Conservation (phyloP, 768 basidiomycete species). For the Clavaria fumosa region DNA sequence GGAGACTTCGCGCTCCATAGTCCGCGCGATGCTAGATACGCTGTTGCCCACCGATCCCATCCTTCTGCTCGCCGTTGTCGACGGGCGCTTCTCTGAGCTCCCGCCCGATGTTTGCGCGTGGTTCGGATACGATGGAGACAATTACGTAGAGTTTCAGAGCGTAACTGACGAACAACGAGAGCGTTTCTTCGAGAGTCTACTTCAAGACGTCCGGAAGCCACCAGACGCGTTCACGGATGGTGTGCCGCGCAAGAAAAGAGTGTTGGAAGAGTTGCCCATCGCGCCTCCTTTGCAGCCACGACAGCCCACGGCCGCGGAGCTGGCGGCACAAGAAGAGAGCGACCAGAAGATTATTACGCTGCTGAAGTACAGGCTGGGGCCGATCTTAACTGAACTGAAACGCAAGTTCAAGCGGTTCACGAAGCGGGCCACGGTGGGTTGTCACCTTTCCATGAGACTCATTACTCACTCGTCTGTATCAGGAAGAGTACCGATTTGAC, state of each 20-base stretch:
- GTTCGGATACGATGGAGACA: slow-evolving; percentile 74
- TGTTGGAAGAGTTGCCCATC: slow-evolving; percentile 73
- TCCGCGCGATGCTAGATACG: slow-evolving; percentile 83
- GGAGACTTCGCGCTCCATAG: slow-evolving; percentile 71
- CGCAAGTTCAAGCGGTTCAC: slow-evolving; percentile 86
- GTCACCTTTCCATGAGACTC: too few species aligned
- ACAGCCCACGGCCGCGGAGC: slow-evolving; percentile 64
- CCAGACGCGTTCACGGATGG: slow-evolving; percentile 88
- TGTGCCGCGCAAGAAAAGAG: slow-evolving; percentile 62
- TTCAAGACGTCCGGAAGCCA: slow-evolving; percentile 54
- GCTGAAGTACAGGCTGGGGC: slow-evolving; percentile 82
- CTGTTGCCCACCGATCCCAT: slow-evolving; percentile 86
- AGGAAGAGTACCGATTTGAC: slow-evolving; percentile 68
- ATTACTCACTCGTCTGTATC: slow-evolving; percentile 7
- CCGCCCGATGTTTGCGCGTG: slow-evolving; percentile 76
- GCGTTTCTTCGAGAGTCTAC: slow-evolving; percentile 61
- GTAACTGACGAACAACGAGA: slow-evolving; percentile 44
- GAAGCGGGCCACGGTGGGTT: slow-evolving; percentile 57
- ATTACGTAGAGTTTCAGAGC: slow-evolving; percentile 44
- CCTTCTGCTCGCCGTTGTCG: slow-evolving; percentile 80
- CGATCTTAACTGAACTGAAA: slow-evolving; percentile 77
- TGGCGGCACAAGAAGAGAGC: slow-evolving; percentile 68
- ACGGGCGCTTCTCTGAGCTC: slow-evolving; percentile 52
- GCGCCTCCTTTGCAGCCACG: slow-evolving; percentile 86
- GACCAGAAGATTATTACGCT: slow-evolving; percentile 67